Evolutionary conservation across 148 eudicot genomes (phyloP), one percentile per base, ranked within the genome.

Genomic region (Arbutus unedo): DNA sequence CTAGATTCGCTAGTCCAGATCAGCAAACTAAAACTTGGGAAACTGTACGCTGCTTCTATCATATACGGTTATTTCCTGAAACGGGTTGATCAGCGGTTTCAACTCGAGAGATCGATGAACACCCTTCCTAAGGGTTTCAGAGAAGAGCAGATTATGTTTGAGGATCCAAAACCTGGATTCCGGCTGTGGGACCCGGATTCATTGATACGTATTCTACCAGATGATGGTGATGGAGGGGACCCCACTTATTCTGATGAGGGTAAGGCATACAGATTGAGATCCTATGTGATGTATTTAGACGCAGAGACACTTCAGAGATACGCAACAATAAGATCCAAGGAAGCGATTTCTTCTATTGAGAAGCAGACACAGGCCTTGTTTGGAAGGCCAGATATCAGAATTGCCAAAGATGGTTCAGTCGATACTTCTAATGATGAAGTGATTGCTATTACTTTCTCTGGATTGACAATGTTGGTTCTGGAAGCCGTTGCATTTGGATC

Each of bases 401-500:
- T 93, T n/a, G 48, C 83, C 4, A 89, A 87, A 4, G 93, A 90
- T 79, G 98, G 95, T 66, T 76, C 93, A 5, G 83, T 96, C 43
- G 93, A 90, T 87, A 80, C 95, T 0, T 83, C 89, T 3, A 90
- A 84, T 72, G 99, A 94, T 59, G 94, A 91, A 79, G 83, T 86
- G 3, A 55, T 92, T 44, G 82, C 90, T 23, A 71, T 94, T 55
- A 81, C 93, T 2, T 87, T 91, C 78, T 81, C 92, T 4, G 99
- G 98, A 15, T 80, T 94, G 88, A 89, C 91, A 1, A 89, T 92
- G 98, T 91, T 96, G 45, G 90, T 96, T 5, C 68, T 96, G 81
- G 99, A 96, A 84, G 99, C 99, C 5, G 96, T 94, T 74, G 91
- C 99, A 68, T 92, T 96, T 73, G 99, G 99, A 3, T 94, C 99